Conservation (phyloP, 2,329 filamentous ascomycete species). For the Dactylonectria macrodidyma region DNA sequence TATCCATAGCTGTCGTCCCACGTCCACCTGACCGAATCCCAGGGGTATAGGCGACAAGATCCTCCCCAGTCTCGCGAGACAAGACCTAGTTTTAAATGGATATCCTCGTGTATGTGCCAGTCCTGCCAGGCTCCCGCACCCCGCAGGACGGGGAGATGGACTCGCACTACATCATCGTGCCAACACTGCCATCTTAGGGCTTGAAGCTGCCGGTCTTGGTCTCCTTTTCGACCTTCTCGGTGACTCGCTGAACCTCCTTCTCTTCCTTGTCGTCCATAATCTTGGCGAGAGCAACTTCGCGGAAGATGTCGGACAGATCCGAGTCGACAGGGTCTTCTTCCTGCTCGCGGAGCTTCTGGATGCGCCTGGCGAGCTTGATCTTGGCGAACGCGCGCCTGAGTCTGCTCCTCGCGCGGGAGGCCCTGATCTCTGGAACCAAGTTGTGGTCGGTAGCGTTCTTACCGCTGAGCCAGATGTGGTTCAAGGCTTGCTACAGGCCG, state of each 20-base stretch:
- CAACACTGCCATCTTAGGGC: slow-evolving; percentile 22
- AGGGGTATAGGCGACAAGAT: slow-evolving; percentile 7
- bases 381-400: slow-evolving; percentile 95
- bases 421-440: slow-evolving; percentile 95
- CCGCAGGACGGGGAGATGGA: background rate
- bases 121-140: slow-evolving; percentile 8
- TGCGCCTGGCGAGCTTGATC: slow-evolving; percentile 95
- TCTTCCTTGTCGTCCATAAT: slow-evolving; percentile 85
- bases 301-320: slow-evolving; percentile 80
- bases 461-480: slow-evolving; percentile 91
- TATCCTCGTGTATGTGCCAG: slow-evolving; percentile 14
- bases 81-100: slow-evolving; percentile 22
- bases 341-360: slow-evolving; percentile 93
- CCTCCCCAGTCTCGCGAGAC: slow-evolving; percentile 2
- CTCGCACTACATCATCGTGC: slow-evolving; percentile 3
- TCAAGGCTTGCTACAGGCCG: slow-evolving; percentile 75
- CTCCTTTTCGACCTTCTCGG: slow-evolving; percentile 70
- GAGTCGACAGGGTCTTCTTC: slow-evolving; percentile 83
- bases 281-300: slow-evolving; percentile 94
- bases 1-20: slow-evolving; percentile 16
- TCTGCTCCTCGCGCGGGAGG: slow-evolving; percentile 91
- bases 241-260: slow-evolving; percentile 80
- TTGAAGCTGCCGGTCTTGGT: slow-evolving; percentile 54
- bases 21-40: slow-evolving; percentile 21
- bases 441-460: slow-evolving; percentile 95